phyloP scores from a whole-genome alignment of 139 green algal species.

The Zygnema cylindricum region DNA sequence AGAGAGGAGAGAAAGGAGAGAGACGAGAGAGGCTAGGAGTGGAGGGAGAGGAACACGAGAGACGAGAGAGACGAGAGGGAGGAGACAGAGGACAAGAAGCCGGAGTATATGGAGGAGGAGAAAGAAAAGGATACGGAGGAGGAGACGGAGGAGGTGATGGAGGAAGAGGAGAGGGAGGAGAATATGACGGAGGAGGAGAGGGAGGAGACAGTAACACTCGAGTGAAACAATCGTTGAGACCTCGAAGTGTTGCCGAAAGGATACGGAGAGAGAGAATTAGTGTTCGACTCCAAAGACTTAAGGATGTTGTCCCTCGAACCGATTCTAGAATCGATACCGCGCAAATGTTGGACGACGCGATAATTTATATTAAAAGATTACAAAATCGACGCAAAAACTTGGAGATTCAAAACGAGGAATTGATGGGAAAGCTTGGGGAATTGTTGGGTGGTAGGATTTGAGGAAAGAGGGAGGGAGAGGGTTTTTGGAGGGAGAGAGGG shows the following conservation, averaged over 20 bases:
- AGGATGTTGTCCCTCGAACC: constrained; percentile 49
- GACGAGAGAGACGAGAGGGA: not conserved
- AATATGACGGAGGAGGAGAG: not conserved
- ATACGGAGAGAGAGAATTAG: constrained; percentile 35
- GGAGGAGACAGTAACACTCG: not conserved
- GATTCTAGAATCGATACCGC: constrained; percentile 41
- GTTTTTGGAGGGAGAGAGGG: too few relatives aligned
- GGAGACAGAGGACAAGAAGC: not conserved
- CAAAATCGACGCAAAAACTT: constrained; percentile 34
- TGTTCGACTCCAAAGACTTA: constrained; percentile 43
- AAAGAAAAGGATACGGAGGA: not conserved
- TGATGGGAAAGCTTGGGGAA: too few relatives aligned
- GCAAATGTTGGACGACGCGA: constrained; percentile 45
- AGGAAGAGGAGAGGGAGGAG: too few relatives aligned
- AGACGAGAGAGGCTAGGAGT: too few relatives aligned
- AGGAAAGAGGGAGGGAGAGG: too few relatives aligned
- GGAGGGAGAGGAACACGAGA: too few relatives aligned
- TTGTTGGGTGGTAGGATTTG: too few relatives aligned
- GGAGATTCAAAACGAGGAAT: constrained; percentile 27
- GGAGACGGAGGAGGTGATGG: too few relatives aligned
- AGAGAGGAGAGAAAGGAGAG: too few relatives aligned
- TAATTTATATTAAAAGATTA: constrained; percentile 45
- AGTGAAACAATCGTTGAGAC: constrained; percentile 35
- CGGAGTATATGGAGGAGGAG: constrained; percentile 6
- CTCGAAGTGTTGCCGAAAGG: constrained; percentile 46